These are phyloP conservation scores for Amorphotheca resinae DNA, from an alignment of 495 filamentous ascomycete genomes.

Conservation along the genomic window DNA sequence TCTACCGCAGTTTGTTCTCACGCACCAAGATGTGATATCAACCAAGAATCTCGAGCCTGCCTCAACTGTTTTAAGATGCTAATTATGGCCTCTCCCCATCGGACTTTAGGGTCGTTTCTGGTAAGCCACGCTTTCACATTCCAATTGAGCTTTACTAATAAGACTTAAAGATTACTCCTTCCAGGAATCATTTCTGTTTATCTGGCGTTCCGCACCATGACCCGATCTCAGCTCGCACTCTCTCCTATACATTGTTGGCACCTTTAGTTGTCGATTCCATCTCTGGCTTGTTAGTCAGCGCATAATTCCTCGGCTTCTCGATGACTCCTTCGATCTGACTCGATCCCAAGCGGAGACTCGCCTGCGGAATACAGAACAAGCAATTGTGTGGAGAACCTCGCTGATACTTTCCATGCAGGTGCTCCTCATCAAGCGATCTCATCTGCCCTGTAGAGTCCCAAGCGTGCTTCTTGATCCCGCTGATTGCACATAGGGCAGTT, in stretches of 20 bases:
- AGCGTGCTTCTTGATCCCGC: slow-evolving; percentile 5
- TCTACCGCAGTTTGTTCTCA: slow-evolving; percentile 95
- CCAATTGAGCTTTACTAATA: neutral
- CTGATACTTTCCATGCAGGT: slow-evolving; percentile 19
- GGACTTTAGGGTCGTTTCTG: slow-evolving; percentile 20
- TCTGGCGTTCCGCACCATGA: neutral
- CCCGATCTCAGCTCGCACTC: neutral
- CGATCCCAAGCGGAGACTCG: too few relatives aligned
- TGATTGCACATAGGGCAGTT: slow-evolving; percentile 21
- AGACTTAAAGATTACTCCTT: neutral
- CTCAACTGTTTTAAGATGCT: slow-evolving; percentile 44
- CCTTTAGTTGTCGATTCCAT: neutral
- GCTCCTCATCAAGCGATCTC: slow-evolving; percentile 2
- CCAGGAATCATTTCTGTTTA: neutral
- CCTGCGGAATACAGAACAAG: too few relatives aligned
- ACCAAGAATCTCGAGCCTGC: too few relatives aligned
- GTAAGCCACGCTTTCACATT: slow-evolving; percentile 5
- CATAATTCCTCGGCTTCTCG: too few relatives aligned
- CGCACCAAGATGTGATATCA: slow-evolving; percentile 75
- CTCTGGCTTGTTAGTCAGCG: too few relatives aligned
- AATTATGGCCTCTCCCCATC: slow-evolving; percentile 28
- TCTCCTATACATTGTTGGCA: neutral
- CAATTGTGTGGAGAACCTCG: slow-evolving; percentile 9
- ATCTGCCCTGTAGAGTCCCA: neutral
- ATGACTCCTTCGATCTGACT: too few relatives aligned